Evolutionary conservation across 306 rosid species (phyloP).

Genomic region (Casuarina glauca): DNA sequence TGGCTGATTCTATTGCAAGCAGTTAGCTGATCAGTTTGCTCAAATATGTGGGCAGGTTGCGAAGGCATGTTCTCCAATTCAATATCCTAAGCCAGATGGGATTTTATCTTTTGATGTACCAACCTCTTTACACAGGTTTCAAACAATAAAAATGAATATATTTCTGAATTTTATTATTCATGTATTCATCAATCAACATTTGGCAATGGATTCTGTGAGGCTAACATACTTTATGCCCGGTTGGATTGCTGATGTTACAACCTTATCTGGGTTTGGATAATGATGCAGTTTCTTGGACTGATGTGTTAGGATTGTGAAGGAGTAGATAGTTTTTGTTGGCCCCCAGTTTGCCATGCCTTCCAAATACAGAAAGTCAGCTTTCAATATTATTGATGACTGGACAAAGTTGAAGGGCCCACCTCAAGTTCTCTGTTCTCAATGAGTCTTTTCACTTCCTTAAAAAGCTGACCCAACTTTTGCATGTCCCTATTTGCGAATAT

Average conservation of each 20-base stretch:
- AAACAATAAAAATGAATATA: not conserved
- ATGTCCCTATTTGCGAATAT: not conserved
- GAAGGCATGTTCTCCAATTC: conserved; percentile 59
- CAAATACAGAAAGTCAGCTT: too few relatives aligned
- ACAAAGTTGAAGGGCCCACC: not conserved
- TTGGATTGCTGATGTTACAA: not conserved
- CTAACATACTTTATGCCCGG: not conserved
- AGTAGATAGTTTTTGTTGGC: not conserved
- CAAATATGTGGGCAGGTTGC: conserved; percentile 54
- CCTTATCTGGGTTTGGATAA: not conserved
- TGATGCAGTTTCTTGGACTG: not conserved
- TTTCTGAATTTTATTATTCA: conserved; percentile 14
- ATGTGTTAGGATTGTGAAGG: not conserved
- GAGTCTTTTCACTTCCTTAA: not conserved
- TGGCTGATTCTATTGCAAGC: not conserved
- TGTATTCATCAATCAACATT: not conserved
- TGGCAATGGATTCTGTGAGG: not conserved
- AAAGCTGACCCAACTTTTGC: not conserved
- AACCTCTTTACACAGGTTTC: conserved; percentile 92
- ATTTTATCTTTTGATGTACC: conserved; percentile 80
- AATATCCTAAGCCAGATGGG: conserved; percentile 86
- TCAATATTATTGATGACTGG: not conserved
- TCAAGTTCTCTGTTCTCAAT: not conserved
- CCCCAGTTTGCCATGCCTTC: not conserved
- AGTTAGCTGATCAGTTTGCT: conserved; percentile 15